phyloP scores from a whole-genome alignment of 2,329 filamentous ascomycete genomes.

The Botrytis porri region DNA sequence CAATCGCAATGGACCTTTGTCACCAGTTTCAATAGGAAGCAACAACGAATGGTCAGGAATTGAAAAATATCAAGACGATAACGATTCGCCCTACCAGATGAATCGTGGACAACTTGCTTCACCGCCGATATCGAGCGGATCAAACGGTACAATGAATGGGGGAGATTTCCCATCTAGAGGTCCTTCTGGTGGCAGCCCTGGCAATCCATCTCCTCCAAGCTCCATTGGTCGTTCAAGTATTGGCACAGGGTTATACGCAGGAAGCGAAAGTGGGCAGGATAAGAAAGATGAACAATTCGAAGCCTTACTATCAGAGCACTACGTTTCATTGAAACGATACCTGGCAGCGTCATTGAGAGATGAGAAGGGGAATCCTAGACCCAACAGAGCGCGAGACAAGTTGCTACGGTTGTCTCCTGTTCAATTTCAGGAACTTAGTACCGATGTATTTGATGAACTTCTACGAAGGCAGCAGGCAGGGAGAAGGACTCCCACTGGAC shows the following conservation, averaged over 20 bases:
- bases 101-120: constrained; percentile 61
- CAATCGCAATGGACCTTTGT: constrained; percentile 71
- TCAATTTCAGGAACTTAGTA: constrained; percentile 96
- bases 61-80: constrained; percentile 60
- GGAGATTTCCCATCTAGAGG: constrained; percentile 51
- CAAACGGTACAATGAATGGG: constrained; percentile 59
- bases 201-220: constrained; percentile 77
- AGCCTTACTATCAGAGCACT: constrained; percentile 71
- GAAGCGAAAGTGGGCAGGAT: constrained; percentile 63
- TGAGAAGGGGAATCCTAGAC: constrained; percentile 68
- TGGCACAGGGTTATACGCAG: constrained; percentile 67
- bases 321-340: constrained; percentile 65
- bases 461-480: constrained; percentile 75
- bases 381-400: constrained; percentile 93
- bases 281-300: constrained; percentile 64
- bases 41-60: constrained; percentile 79
- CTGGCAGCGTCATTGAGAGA: constrained; percentile 69
- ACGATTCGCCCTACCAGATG: constrained; percentile 48
- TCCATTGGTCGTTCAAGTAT: constrained; percentile 84
- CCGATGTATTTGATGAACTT: constrained; percentile 95
- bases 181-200: constrained; percentile 48
- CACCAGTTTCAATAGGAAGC: constrained; percentile 70
- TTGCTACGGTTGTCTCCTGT: constrained; percentile 82
- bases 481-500: constrained; percentile 51
- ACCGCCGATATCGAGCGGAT: constrained; percentile 66